Evolutionary conservation across 2,329 filamentous ascomycete species (phyloP).

Genomic region (Trichoderma brevicompactum): DNA sequence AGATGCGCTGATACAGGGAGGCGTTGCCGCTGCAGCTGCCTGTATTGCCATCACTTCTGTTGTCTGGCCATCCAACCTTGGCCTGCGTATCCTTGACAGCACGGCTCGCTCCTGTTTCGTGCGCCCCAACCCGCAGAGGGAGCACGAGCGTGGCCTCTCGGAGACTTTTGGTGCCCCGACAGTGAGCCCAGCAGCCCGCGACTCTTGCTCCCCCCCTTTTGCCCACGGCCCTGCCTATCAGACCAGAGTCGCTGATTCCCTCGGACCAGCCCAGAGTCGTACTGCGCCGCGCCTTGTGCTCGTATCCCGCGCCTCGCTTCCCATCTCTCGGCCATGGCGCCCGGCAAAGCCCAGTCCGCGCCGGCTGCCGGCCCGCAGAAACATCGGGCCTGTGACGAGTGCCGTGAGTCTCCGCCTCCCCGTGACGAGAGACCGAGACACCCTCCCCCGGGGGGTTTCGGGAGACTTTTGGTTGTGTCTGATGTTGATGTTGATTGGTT

Average conservation of each 20-base stretch:
- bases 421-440: not conserved
- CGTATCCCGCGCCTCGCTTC: not conserved
- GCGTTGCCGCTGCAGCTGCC: not conserved
- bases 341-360: constrained; percentile 29
- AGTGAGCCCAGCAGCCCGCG: not conserved
- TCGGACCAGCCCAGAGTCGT: constrained; percentile 11
- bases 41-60: not conserved
- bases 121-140: constrained; percentile 16
- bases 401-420: constrained; percentile 54
- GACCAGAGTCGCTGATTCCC: not conserved
- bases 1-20: not conserved
- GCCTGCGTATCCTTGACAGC: not conserved
- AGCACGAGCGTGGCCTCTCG: constrained; percentile 18
- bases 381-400: constrained; percentile 69
- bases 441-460: constrained; percentile 23
- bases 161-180: constrained; percentile 23
- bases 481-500: too few species aligned
- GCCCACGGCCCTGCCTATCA: constrained; percentile 17
- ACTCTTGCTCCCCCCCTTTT: not conserved
- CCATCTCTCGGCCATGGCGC: constrained; percentile 32
- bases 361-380: constrained; percentile 42
- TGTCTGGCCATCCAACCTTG: not conserved
- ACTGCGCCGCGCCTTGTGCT: not conserved
- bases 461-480: constrained; percentile 37
- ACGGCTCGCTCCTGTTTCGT: not conserved